A percentile compares a stretch with the other conserved stretches of the same genome.
Conservation (phyloP, 1,284 basidiomycete species). For the Ustilago shanxiensis region DNA sequence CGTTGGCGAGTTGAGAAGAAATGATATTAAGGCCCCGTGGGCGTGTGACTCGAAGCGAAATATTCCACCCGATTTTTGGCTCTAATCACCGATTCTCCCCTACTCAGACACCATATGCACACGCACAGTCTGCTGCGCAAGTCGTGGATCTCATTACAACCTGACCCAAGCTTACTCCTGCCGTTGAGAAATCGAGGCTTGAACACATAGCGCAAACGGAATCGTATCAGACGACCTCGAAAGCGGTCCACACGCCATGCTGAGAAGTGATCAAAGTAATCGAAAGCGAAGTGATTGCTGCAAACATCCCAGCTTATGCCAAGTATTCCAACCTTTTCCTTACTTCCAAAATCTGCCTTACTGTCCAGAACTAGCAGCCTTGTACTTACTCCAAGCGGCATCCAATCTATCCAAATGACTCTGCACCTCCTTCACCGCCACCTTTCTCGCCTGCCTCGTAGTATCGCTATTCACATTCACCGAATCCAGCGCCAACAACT, state of each 20-base stretch:
- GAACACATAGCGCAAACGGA: too few relatives aligned
- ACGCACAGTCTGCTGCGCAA: too few relatives aligned
- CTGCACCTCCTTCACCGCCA: constrained; percentile 66
- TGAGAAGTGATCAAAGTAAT: too few relatives aligned
- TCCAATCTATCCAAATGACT: constrained; percentile 66
- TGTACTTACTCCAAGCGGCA: constrained; percentile 51
- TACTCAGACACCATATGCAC: neutral
- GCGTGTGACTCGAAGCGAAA: constrained; percentile 3
- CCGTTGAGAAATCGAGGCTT: too few relatives aligned
- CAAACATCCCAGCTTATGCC: too few relatives aligned
- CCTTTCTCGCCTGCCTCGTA: constrained; percentile 59
- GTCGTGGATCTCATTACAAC: too few relatives aligned
- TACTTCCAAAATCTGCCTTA: too few relatives aligned
- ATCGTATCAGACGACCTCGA: too few relatives aligned
- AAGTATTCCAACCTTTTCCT: too few relatives aligned
- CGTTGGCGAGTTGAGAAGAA: constrained; percentile 5
- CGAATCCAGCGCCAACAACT: constrained; percentile 62
- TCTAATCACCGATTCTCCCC: neutral
- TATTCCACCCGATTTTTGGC: neutral
- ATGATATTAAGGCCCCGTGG: neutral
- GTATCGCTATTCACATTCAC: constrained; percentile 61
- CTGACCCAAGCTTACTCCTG: too few relatives aligned
- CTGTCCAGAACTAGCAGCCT: constrained; percentile 13
- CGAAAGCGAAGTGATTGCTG: too few relatives aligned
- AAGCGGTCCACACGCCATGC: too few relatives aligned